Percentiles rank a stretch among this genome's conserved stretches.
Evolutionary conservation across 306 rosid genomes (phyloP).

Genomic region (Prosopis cineraria): DNA sequence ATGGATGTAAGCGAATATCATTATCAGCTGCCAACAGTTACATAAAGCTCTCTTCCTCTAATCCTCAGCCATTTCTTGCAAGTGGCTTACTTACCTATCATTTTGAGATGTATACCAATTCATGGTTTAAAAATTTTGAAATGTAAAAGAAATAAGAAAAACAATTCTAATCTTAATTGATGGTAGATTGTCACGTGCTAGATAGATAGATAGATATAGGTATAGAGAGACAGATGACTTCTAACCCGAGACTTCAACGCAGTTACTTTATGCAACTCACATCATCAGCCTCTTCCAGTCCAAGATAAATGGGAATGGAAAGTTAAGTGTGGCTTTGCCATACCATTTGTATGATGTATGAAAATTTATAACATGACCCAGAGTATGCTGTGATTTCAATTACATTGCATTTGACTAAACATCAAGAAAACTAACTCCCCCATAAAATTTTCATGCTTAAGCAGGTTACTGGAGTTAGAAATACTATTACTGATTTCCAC

Average conservation of each 20-base stretch:
- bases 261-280: conserved; percentile 14
- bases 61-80: background rate
- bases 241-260: background rate
- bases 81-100: conserved; percentile 1
- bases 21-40: too few relatives aligned
- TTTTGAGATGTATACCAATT: background rate
- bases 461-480: conserved; percentile 80
- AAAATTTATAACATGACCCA: conserved; percentile 10
- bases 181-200: too few relatives aligned
- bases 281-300: conserved; percentile 18
- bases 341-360: background rate
- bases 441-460: conserved; percentile 31
- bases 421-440: background rate
- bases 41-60: background rate
- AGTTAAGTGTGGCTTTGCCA: conserved; percentile 5
- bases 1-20: conserved; percentile 2
- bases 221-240: too few relatives aligned
- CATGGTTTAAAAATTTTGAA: too few relatives aligned
- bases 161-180: too few relatives aligned
- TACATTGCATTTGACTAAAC: background rate
- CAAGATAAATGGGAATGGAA: conserved; percentile 19
- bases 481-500: conserved; percentile 56
- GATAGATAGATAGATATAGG: too few relatives aligned
- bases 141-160: background rate
- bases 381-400: background rate